These are phyloP conservation scores for Fraxinus paxiana DNA, from an alignment of 305 asterid species.

Conservation along the genomic window DNA sequence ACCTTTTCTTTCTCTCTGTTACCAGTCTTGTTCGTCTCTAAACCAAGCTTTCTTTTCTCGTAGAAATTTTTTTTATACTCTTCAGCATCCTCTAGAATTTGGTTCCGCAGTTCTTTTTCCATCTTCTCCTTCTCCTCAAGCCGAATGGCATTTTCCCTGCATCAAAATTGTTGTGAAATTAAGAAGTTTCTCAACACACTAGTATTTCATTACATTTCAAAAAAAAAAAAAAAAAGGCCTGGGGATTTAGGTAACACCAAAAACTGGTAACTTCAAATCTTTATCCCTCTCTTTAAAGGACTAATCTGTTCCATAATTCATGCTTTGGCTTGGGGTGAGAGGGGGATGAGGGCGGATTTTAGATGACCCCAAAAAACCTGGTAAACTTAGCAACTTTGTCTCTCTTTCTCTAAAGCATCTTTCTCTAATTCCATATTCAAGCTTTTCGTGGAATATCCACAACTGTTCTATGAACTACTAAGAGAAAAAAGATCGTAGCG, in stretches of 20 bases:
- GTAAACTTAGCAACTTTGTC: neutral
- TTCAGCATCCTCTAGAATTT: slow-evolving; percentile 82
- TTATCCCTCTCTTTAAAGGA: neutral
- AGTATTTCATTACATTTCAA: neutral
- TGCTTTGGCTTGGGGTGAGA: neutral
- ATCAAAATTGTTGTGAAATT: slow-evolving; percentile 12
- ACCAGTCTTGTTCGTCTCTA: slow-evolving; percentile 71
- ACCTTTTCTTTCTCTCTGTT: slow-evolving; percentile 92
- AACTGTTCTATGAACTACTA: neutral
- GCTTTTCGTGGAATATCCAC: neutral
- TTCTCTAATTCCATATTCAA: neutral
- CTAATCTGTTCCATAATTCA: neutral
- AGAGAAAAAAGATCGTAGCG: neutral
- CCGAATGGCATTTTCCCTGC: slow-evolving; percentile 77
- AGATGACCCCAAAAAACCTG: neutral
- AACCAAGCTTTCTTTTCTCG: slow-evolving; percentile 65
- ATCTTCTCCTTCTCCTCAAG: slow-evolving; percentile 92
- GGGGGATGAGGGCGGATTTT: neutral
- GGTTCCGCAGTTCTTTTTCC: slow-evolving; percentile 77
- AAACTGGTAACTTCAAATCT: neutral
- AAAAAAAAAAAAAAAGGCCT: neutral
- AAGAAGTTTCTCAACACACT: neutral
- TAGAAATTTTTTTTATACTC: slow-evolving; percentile 68
- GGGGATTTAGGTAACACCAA: neutral
- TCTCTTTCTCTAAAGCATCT: neutral